Conservation (phyloP, 148 eudicot genomes). For the Rhododendron ferrugineum region DNA sequence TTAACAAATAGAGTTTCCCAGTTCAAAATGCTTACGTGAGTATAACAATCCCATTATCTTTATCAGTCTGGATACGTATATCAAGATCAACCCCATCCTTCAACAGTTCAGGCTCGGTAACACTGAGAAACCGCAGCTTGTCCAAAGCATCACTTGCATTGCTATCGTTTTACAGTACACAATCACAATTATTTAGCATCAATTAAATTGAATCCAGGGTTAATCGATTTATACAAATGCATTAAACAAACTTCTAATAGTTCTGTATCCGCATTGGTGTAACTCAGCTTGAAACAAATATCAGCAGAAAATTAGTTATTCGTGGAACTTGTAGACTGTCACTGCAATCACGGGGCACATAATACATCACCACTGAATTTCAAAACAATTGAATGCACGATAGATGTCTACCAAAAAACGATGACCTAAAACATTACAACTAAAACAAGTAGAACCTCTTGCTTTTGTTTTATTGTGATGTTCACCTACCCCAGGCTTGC, state of each 20-base stretch:
- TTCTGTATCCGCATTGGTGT: background rate
- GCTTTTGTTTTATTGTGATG: background rate
- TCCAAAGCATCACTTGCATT: constrained; percentile 99
- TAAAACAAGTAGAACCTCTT: background rate
- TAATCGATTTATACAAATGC: background rate
- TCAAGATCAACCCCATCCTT: constrained; percentile 76
- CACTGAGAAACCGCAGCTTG: constrained; percentile 92
- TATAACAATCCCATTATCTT: constrained; percentile 80
- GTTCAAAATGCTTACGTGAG: constrained; percentile 53
- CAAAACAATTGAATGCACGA: background rate
- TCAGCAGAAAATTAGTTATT: background rate
- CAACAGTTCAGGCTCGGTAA: constrained; percentile 63
- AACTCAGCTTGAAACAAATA: background rate
- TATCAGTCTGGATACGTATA: constrained; percentile 78
- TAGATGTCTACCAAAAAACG: background rate
- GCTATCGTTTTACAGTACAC: constrained; percentile 29
- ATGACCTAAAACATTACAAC: background rate
- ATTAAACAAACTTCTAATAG: background rate
- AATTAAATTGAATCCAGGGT: background rate
- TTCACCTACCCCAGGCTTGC: background rate
- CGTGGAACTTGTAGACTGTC: background rate
- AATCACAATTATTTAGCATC: constrained; percentile 2
- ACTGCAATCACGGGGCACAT: background rate
- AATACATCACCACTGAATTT: background rate
- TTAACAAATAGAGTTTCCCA: background rate